phyloP scores from a whole-genome alignment of 2,329 filamentous ascomycete genomes.

The Penicillium sp. region DNA sequence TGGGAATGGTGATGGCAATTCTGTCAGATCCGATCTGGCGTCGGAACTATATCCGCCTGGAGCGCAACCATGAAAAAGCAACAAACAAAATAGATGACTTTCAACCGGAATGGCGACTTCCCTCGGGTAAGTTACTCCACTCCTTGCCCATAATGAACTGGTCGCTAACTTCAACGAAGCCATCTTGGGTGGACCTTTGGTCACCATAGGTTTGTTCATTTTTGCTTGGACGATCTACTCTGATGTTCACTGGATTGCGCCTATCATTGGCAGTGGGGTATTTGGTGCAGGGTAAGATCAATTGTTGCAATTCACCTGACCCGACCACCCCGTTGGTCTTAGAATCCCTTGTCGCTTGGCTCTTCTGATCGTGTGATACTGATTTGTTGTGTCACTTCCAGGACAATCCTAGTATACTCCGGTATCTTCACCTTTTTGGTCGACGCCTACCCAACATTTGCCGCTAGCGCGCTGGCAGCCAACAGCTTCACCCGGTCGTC shows the following conservation, averaged over 20 bases:
- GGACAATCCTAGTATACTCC: conserved; percentile 75
- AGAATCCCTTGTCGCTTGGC: conserved; percentile 1
- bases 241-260: conserved; percentile 72
- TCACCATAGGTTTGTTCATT: conserved; percentile 80
- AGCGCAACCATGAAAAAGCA: conserved; percentile 40
- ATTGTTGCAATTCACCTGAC: conserved; percentile 25
- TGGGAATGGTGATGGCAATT: conserved; percentile 50
- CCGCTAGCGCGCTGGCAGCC: conserved; percentile 70
- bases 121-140: conserved; percentile 56
- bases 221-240: conserved; percentile 84
- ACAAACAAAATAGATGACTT: conserved; percentile 49
- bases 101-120: conserved; percentile 85
- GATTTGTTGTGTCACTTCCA: conserved; percentile 39
- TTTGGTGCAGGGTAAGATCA: conserved; percentile 68
- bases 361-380: conserved; percentile 23
- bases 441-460: conserved; percentile 54
- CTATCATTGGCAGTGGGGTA: conserved; percentile 70
- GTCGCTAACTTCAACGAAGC: conserved; percentile 34
- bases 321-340: neutral
- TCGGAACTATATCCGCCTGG: conserved; percentile 45
- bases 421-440: conserved; percentile 89
- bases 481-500: conserved; percentile 77
- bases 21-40: conserved; percentile 51
- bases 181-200: conserved; percentile 72
- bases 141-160: neutral